phyloP scores from a whole-genome alignment of 768 basidiomycete species.

The Heimioporus sp. region DNA sequence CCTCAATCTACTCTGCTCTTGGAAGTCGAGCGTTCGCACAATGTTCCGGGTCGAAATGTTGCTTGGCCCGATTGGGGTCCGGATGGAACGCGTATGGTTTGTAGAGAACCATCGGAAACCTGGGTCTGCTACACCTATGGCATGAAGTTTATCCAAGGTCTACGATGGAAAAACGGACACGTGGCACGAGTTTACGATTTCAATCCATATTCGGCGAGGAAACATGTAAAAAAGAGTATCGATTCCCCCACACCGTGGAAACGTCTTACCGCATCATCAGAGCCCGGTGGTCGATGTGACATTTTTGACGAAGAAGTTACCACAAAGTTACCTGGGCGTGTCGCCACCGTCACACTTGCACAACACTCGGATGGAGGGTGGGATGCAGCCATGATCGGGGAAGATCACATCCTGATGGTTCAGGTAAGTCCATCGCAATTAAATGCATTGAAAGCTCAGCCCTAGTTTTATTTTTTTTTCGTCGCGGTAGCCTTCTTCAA shows the following conservation, averaged over 20 bases:
- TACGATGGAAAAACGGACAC: slow-evolving; percentile 19
- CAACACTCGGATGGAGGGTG: slow-evolving; percentile 15
- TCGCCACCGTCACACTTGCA: slow-evolving; percentile 12
- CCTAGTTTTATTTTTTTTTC: neutral
- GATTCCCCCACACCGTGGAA: slow-evolving; percentile 11
- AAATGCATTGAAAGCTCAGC: no score
- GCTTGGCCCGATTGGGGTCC: slow-evolving; percentile 35
- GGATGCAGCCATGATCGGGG: slow-evolving; percentile 35
- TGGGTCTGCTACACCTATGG: slow-evolving; percentile 39
- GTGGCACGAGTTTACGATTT: slow-evolving; percentile 33
- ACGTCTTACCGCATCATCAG: slow-evolving; percentile 14
- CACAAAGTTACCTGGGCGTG: slow-evolving; percentile 31
- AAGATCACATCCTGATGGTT: slow-evolving; percentile 34
- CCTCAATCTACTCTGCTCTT: slow-evolving; percentile 30
- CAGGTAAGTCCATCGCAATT: slow-evolving; percentile 18
- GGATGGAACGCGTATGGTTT: slow-evolving; percentile 26
- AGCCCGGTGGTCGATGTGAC: slow-evolving; percentile 5
- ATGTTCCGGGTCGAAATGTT: slow-evolving; percentile 7
- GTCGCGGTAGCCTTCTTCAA: slow-evolving; percentile 6
- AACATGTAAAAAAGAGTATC: slow-evolving; percentile 7
- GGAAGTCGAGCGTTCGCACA: slow-evolving; percentile 17
- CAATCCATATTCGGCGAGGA: slow-evolving; percentile 24
- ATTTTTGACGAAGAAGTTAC: slow-evolving; percentile 23
- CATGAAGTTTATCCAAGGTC: slow-evolving; percentile 28
- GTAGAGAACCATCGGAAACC: slow-evolving; percentile 23